Conservation (phyloP, 495 filamentous ascomycete species). For the Penicillium coffeae region DNA sequence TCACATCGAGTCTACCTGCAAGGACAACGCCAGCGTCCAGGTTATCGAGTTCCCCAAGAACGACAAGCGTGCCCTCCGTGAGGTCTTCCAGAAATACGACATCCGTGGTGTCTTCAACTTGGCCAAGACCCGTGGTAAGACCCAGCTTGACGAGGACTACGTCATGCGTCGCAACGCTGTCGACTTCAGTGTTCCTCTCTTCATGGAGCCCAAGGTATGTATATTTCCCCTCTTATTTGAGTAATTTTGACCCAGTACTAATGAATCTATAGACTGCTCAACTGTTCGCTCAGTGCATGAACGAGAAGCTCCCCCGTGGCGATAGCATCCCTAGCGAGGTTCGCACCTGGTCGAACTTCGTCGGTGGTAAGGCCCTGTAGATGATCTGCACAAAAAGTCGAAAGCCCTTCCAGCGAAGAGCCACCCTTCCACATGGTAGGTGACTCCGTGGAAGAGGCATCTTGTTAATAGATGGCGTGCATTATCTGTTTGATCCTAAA, state of each 20-base stretch:
- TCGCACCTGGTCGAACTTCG: conserved; percentile 88
- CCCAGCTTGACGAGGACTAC: conserved; percentile 87
- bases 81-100: conserved; percentile 96
- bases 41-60: conserved; percentile 96
- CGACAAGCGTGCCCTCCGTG: conserved; percentile 90
- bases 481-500: conserved; percentile 12
- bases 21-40: conserved; percentile 68
- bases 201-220: conserved; percentile 97
- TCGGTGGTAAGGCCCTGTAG: conserved; percentile 85
- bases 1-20: conserved; percentile 67
- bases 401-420: conserved; percentile 1
- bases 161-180: conserved; percentile 98
- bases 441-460: conserved; percentile 27
- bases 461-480: conserved; percentile 35
- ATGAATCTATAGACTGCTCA: conserved; percentile 70
- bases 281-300: conserved; percentile 95
- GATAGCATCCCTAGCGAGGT: conserved; percentile 87
- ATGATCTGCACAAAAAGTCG: conserved; percentile 16
- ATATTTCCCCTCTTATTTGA: neutral
- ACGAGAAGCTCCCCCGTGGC: conserved; percentile 79
- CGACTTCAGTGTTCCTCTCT: conserved; percentile 94
- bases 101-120: conserved; percentile 96
- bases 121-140: conserved; percentile 77
- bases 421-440: conserved; percentile 8
- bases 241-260: conserved; percentile 3